Evolutionary conservation across 352 stramenopile genomes (phyloP), one percentile per base, ranked within the genome.

Genomic region (Peronospora farinosa): DNA sequence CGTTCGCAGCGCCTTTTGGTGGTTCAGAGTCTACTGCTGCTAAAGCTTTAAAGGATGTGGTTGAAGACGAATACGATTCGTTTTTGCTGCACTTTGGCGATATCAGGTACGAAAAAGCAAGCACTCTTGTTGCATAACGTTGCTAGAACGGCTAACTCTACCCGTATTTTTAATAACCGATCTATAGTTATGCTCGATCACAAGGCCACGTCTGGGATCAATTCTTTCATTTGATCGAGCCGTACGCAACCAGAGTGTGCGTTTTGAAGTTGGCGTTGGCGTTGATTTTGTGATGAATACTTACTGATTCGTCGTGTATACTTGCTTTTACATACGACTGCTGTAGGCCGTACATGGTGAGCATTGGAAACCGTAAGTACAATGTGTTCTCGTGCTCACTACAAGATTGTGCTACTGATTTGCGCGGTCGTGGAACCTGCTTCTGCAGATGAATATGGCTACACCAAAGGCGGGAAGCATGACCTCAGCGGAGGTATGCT

Each of bases 51-150:
- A 31, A 67, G 15, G 78, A 90, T 49, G 66, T 88, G n/a, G 51
- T 74, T 4, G 47, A 36, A 1, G 43, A 58, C 46, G 78, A 63
- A 47, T 88, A 83, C 36, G 71, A 90, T 47, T 72, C 63, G 9
- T 90, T 90, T 49, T 50, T 90, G 45, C 55, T 90, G 12, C 78
- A 90, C 39, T 85, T 90, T 36, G 78, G 78, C 1, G 78, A 88
- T 54, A 73, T 90, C 53, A 89, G 78, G 75, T 87, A 47, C 19
- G 37, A 0, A 44, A 40, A 27, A 21, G 1, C 1, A 27, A 0
- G 45, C 3, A 9, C 3, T 32, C 8, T 35, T 46, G 13, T 15
- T 31, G 17, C 2, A 5, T 16, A 13, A 7, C 37, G 38, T 28
- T 35, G 27, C n/a, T 41, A 25, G 15, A 28, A 7, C 25, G 10